Percentiles rank a stretch among this genome's conserved stretches.
phyloP scores from a whole-genome alignment of 2,329 filamentous ascomycete genomes.

The Monilinia fructicola region DNA sequence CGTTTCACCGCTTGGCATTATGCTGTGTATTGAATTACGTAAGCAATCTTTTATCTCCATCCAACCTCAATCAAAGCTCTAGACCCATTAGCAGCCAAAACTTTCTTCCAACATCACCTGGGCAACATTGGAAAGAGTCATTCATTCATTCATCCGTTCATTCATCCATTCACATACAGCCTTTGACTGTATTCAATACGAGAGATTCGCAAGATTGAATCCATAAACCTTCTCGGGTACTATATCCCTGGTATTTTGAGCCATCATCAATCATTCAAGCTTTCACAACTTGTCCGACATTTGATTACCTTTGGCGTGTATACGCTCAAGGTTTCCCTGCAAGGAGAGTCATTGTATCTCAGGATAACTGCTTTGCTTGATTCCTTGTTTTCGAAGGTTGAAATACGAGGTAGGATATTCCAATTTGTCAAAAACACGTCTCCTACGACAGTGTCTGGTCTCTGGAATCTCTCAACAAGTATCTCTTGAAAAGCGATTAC shows the following conservation, averaged over 20 bases:
- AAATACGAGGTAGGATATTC: neutral
- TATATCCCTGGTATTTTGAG: no score
- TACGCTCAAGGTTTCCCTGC: neutral
- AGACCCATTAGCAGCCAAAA: conserved; percentile 4
- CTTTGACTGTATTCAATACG: neutral
- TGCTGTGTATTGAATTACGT: neutral
- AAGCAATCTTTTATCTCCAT: conserved; percentile 15
- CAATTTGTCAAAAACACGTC: conserved; percentile 10
- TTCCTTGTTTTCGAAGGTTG: neutral
- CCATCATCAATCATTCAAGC: neutral
- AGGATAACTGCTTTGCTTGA: neutral
- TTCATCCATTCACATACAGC: neutral
- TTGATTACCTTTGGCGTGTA: neutral
- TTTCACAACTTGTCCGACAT: neutral
- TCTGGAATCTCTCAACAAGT: neutral
- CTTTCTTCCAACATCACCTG: neutral
- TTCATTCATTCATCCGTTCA: neutral
- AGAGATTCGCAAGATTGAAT: neutral
- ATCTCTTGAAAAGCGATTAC: neutral
- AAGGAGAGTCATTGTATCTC: neutral
- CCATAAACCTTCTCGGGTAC: neutral
- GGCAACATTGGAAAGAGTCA: neutral
- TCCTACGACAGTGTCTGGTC: conserved; percentile 1
- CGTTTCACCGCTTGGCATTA: conserved; percentile 3
- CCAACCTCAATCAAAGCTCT: conserved; percentile 21